Evolutionary conservation across 106 monocot genomes (phyloP).

Genomic region (Dioscorea alata): DNA sequence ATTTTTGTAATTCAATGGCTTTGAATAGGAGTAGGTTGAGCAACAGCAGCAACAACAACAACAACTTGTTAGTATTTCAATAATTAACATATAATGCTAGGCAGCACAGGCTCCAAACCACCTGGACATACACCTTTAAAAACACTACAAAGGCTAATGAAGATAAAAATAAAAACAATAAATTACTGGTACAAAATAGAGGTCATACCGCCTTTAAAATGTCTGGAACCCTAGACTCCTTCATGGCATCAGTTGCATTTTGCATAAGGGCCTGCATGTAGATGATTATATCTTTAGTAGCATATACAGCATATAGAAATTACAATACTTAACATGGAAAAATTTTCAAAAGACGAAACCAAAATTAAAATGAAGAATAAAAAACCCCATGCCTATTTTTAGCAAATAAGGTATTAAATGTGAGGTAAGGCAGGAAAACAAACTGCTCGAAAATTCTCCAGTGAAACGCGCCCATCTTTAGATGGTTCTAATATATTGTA

Average conservation of each 20-base stretch:
- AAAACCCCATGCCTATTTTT: background rate
- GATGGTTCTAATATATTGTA: slow-evolving; percentile 72
- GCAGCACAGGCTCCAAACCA: no score
- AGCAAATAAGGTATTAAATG: background rate
- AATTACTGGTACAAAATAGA: background rate
- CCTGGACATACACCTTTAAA: no score
- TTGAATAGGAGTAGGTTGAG: no score
- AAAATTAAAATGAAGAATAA: background rate
- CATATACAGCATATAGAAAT: no score
- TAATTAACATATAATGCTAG: no score
- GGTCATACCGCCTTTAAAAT: slow-evolving; percentile 61
- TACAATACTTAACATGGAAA: no score
- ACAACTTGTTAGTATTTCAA: no score
- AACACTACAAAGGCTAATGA: no score
- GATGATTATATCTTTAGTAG: slow-evolving; percentile 6
- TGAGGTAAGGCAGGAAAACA: slow-evolving; percentile 6
- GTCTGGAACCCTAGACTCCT: slow-evolving; percentile 81
- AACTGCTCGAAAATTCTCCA: slow-evolving; percentile 87
- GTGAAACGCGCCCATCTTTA: slow-evolving; percentile 60
- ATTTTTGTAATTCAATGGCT: no score
- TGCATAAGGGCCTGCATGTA: slow-evolving; percentile 63
- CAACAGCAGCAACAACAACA: no score
- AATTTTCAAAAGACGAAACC: no score
- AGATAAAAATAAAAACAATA: background rate
- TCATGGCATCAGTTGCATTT: slow-evolving; percentile 88